phyloP scores from a whole-genome alignment of 805 yeast species.

The Yamadazyma nakazawae region DNA sequence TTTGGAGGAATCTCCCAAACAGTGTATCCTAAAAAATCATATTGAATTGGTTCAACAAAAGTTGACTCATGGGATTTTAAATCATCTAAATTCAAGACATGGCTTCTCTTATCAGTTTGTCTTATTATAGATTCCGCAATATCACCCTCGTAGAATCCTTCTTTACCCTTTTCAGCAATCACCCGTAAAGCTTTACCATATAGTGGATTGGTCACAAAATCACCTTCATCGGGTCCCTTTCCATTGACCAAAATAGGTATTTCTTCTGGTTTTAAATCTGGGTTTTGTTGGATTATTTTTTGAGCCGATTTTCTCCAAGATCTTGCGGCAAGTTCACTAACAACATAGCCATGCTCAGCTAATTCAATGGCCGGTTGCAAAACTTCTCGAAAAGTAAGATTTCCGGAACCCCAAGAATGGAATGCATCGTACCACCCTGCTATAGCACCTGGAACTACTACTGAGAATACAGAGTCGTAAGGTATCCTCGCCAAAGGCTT shows the following conservation, averaged over 20 bases:
- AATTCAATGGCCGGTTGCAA: slow-evolving; percentile 64
- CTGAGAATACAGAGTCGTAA: slow-evolving; percentile 50
- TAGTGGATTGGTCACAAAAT: slow-evolving; percentile 48
- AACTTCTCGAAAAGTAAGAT: slow-evolving; percentile 54
- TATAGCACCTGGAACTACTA: slow-evolving; percentile 76
- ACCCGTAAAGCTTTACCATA: slow-evolving; percentile 52
- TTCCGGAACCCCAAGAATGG: slow-evolving; percentile 71
- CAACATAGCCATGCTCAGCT: slow-evolving; percentile 66
- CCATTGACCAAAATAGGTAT: slow-evolving; percentile 36
- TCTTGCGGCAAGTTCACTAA: slow-evolving; percentile 54
- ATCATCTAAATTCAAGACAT: slow-evolving; percentile 55
- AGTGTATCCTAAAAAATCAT: slow-evolving; percentile 48
- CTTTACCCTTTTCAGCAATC: slow-evolving; percentile 56
- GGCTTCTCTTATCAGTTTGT: slow-evolving; percentile 51
- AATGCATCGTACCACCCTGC: slow-evolving; percentile 77
- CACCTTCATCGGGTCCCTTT: slow-evolving; percentile 52
- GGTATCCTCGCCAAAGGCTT: slow-evolving; percentile 50
- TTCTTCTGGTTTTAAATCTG: slow-evolving; percentile 23
- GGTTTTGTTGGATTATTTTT: slow-evolving; percentile 37
- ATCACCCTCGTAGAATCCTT: slow-evolving; percentile 69
- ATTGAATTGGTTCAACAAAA: slow-evolving; percentile 60
- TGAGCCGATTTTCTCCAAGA: slow-evolving; percentile 44
- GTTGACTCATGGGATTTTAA: slow-evolving; percentile 55
- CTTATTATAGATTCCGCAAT: slow-evolving; percentile 63
- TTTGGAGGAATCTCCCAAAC: slow-evolving; percentile 86